Evolutionary conservation across 2,329 filamentous ascomycete genomes (phyloP).

Genomic region (Penicillium oxalicum): DNA sequence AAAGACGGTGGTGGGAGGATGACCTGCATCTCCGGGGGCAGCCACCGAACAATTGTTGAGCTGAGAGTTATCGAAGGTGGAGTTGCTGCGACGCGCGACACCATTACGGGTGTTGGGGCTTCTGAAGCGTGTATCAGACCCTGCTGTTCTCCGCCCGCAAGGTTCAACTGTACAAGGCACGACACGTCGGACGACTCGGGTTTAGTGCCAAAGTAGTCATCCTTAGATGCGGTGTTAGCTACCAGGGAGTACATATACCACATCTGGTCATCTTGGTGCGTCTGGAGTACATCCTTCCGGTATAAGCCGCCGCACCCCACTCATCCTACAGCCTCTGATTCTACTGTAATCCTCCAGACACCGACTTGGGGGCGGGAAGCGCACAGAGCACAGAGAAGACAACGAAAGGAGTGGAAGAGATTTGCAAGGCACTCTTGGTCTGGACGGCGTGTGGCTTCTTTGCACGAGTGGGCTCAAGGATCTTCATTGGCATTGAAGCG

Average conservation of each 20-base stretch:
- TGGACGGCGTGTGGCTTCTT: conserved; percentile 7
- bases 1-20: too few species aligned
- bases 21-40: too few species aligned
- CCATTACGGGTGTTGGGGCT: too few species aligned
- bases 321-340: neutral
- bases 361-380: neutral
- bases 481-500: conserved; percentile 1
- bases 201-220: too few species aligned
- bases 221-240: neutral
- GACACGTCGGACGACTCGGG: too few species aligned
- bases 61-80: too few species aligned
- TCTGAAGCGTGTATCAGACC: too few species aligned
- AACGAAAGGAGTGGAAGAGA: neutral
- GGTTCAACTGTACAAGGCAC: too few species aligned
- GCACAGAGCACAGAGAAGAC: neutral
- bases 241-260: neutral
- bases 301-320: neutral
- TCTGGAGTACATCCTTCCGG: conserved; percentile 3
- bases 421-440: neutral
- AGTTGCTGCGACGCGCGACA: too few species aligned
- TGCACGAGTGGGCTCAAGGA: conserved; percentile 9
- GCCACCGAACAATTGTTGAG: too few species aligned
- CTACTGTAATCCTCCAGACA: neutral
- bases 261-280: neutral
- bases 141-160: too few species aligned